Conservation (phyloP, 192 early-diverging fungal genomes). For the Geranomyces variabilis region DNA sequence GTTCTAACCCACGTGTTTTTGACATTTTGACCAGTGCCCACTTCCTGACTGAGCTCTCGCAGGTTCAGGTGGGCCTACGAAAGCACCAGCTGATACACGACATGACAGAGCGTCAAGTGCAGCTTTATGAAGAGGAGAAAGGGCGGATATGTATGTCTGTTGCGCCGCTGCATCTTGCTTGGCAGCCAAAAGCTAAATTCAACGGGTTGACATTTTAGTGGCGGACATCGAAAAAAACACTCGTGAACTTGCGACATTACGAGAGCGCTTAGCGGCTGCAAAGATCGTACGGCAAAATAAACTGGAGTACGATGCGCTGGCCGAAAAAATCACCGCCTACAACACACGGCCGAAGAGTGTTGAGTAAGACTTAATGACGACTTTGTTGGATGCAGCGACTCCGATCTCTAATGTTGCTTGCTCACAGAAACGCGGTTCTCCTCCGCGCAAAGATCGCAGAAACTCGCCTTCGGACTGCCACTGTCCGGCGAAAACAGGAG, state of each 20-base stretch:
- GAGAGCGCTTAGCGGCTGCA: slow-evolving; percentile 47
- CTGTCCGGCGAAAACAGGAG: not conserved
- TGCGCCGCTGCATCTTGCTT: not conserved
- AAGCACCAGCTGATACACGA: slow-evolving; percentile 57
- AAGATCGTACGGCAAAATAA: slow-evolving; percentile 50
- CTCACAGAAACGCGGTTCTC: not conserved
- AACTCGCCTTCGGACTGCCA: not conserved
- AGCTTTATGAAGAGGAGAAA: slow-evolving; percentile 44
- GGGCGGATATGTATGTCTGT: slow-evolving; percentile 38
- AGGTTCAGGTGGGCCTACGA: slow-evolving; percentile 46
- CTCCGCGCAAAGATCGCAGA: slow-evolving; percentile 20
- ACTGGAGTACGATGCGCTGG: slow-evolving; percentile 60
- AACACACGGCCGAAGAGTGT: slow-evolving; percentile 16
- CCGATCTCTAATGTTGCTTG: too few species aligned
- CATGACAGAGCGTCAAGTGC: slow-evolving; percentile 55
- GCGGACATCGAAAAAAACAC: slow-evolving; percentile 38
- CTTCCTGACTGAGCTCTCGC: slow-evolving; percentile 48
- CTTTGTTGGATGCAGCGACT: slow-evolving; percentile 11
- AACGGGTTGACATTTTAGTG: slow-evolving; percentile 21
- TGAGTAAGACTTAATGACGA: slow-evolving; percentile 10
- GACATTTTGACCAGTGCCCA: slow-evolving; percentile 15
- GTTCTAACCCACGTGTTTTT: not conserved
- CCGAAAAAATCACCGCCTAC: slow-evolving; percentile 49
- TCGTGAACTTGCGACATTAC: slow-evolving; percentile 48
- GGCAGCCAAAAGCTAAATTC: not conserved